Evolutionary conservation across 2,329 filamentous ascomycete genomes (phyloP).

Genomic region (Sporothrix sp.): DNA sequence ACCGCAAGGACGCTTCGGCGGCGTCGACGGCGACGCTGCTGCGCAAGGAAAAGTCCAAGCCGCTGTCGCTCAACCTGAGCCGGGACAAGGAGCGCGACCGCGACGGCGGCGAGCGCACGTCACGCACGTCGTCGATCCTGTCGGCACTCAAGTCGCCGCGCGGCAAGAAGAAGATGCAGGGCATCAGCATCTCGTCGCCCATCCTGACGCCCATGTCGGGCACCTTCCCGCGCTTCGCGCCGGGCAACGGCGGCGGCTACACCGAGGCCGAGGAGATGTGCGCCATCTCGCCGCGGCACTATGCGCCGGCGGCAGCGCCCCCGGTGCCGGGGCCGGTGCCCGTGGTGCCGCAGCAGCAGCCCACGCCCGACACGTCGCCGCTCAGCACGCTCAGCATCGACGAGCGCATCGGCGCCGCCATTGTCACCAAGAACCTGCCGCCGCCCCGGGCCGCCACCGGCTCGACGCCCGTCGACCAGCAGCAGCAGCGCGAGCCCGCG

Average conservation of each 20-base stretch:
- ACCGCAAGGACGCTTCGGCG: conserved; percentile 17
- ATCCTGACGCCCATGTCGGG: conserved; percentile 55
- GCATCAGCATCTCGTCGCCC: conserved; percentile 52
- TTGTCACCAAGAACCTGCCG: conserved; percentile 7
- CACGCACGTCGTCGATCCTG: conserved; percentile 48
- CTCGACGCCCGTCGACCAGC: conserved; percentile 22
- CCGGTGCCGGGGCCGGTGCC: conserved; percentile 35
- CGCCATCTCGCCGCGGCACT: conserved; percentile 47
- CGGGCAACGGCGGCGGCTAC: conserved; percentile 24
- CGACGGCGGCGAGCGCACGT: conserved; percentile 33
- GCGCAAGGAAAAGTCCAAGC: conserved; percentile 41
- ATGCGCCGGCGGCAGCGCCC: conserved; percentile 47
- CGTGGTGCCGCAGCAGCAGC: not conserved
- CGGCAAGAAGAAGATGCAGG: conserved; percentile 43
- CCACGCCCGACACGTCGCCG: conserved; percentile 38
- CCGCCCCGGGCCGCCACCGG: conserved; percentile 13
- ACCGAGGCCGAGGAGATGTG: conserved; percentile 46
- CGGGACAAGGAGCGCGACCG: conserved; percentile 25
- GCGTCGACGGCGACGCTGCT: conserved; percentile 26
- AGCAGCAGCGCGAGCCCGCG: conserved; percentile 31
- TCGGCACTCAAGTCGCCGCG: conserved; percentile 52
- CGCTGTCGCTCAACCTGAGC: conserved; percentile 40
- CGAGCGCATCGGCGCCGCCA: conserved; percentile 38
- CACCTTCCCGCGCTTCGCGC: conserved; percentile 39
- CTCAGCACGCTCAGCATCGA: conserved; percentile 45